These are phyloP conservation scores for Simmondsia chinensis DNA, from an alignment of 148 eudicot genomes.

Conservation along the genomic window DNA sequence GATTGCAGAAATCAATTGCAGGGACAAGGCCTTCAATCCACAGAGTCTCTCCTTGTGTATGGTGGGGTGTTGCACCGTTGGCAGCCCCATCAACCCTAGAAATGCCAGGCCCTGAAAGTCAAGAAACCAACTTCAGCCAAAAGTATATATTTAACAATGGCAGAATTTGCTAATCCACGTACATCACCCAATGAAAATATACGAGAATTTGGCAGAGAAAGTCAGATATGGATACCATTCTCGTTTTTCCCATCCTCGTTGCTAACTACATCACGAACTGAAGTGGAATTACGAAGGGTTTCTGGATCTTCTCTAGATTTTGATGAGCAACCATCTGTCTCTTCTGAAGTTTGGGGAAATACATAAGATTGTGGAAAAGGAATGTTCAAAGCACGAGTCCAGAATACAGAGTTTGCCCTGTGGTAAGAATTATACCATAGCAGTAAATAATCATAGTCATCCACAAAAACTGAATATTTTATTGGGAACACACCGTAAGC, in stretches of 20 bases:
- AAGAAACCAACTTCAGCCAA: constrained; percentile 2
- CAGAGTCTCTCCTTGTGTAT: constrained; percentile 49
- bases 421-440: constrained; percentile 3
- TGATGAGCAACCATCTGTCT: constrained; percentile 11
- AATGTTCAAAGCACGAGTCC: constrained; percentile 94
- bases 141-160: constrained; percentile 1
- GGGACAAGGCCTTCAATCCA: constrained; percentile 98
- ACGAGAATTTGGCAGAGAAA: too few species aligned
- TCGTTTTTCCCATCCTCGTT: constrained; percentile 23
- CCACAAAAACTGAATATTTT: background rate
- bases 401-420: constrained; percentile 97
- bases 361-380: constrained; percentile 63
- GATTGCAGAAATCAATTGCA: constrained; percentile 97
- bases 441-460: background rate
- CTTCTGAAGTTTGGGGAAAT: constrained; percentile 42
- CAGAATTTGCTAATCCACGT: background rate
- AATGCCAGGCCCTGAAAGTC: constrained; percentile 19
- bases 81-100: constrained; percentile 12
- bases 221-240: too few species aligned
- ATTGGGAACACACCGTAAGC: constrained; percentile 1
- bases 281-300: constrained; percentile 8
- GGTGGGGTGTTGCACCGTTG: constrained; percentile 18
- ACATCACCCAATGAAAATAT: constrained; percentile 3
- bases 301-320: constrained; percentile 10
- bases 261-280: constrained; percentile 13